Base-by-base conservation (phyloP, 805 yeast species). In the Teunomyces atbi region DNA sequence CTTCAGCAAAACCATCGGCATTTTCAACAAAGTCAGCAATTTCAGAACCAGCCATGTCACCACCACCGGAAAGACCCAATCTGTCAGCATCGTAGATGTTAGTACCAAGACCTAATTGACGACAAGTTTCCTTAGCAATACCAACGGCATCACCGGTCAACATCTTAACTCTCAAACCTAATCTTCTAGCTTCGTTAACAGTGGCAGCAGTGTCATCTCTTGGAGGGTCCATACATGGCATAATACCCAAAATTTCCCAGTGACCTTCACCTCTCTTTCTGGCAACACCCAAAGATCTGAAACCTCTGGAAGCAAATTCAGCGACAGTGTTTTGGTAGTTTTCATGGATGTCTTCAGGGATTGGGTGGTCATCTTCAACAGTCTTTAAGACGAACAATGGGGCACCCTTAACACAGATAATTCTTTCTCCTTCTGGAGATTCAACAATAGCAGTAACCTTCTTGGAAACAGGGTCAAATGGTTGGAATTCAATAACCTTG, bases 171-270 rank as follows among this genome's bases (percentile, higher is more conserved):
- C 94, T 84, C 68, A 90, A 82, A 83, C 97, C 97, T 66, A 90
- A 82, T 59, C 76, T 66, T 78, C 86, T 84, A 62, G 97, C 97
- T 77, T 90, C 97, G 73, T 78, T 72, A 69, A 90, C 94, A 69
- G 97, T 90, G 66, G 83, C 83, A 64, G 95, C 96, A 78, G 97
- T 90, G 75, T 90, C 97, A 77, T 90, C 96, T 83, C 97, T 87
- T 77, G 97, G 97, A 66, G 97, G 97, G 77, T 90, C 97, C 91
- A 88, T 86, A 78, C 96, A 89, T 74, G 97, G 97, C 96, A 90
- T 89, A 72, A 90, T 91, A 72, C 97, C 97, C 67, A 90, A 78
- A 62, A 90, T 89, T 78, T 90, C 96, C 96, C 96, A 90, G 83
- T 88, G 95, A 64, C 95, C 95, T 76, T 89, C 96, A 76, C 95